Conservation (phyloP, 306 rosid species). For the Dryas alaskensis region DNA sequence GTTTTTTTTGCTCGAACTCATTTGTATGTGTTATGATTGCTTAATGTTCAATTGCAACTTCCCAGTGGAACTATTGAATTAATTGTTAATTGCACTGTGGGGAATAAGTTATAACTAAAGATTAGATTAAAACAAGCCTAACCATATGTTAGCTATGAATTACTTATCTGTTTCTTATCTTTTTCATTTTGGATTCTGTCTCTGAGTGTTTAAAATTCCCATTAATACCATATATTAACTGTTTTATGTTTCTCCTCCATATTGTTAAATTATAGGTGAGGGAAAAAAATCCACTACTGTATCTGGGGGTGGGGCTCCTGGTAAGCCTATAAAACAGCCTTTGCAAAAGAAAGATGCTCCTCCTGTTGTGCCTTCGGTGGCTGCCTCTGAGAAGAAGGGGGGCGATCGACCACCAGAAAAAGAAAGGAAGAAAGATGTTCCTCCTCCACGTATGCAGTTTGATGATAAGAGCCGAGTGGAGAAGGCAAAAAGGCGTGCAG, state of each 20-base stretch:
- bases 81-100: background rate
- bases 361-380: slow-evolving; percentile 36
- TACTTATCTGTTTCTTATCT: background rate
- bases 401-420: slow-evolving; percentile 58
- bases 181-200: background rate
- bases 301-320: slow-evolving; percentile 29
- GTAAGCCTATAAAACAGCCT: slow-evolving; percentile 53
- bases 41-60: background rate
- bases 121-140: background rate
- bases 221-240: background rate
- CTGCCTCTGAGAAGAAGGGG: slow-evolving; percentile 55
- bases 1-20: background rate
- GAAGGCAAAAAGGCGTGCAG: slow-evolving; percentile 71
- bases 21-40: background rate
- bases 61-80: background rate
- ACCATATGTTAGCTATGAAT: background rate
- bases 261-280: slow-evolving; percentile 34
- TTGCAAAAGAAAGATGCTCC: slow-evolving; percentile 50
- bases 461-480: slow-evolving; percentile 70
- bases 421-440: slow-evolving; percentile 83
- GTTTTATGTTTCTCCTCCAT: slow-evolving; percentile 27
- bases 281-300: slow-evolving; percentile 44
- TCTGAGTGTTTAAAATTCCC: background rate
- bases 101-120: background rate
- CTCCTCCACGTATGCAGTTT: slow-evolving; percentile 80